A percentile compares a stretch with the other conserved stretches of the same genome.
Conservation (phyloP, 257 asterid genomes). For the Nicotiana undulata region DNA sequence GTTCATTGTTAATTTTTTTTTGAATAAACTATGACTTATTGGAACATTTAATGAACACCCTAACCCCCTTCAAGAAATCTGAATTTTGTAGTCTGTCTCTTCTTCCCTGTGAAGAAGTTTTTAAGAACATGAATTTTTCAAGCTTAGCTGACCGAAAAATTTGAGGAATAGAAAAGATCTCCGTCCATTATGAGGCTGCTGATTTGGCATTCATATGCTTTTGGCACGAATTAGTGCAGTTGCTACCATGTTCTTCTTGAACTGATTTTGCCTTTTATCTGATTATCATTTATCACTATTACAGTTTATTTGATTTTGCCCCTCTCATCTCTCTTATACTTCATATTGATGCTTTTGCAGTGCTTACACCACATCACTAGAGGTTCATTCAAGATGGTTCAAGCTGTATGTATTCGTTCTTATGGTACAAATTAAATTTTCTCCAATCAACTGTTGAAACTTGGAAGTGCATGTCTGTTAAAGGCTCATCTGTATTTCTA, state of each 20-base stretch:
- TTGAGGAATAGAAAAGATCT: neutral
- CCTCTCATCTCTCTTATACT: neutral
- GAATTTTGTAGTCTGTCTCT: neutral
- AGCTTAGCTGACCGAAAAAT: neutral
- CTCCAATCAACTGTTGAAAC: neutral
- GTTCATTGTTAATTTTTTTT: too few relatives aligned
- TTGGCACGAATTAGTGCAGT: neutral
- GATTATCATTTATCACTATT: neutral
- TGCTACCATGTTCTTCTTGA: neutral
- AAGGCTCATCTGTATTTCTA: neutral
- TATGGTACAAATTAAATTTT: constrained; percentile 17
- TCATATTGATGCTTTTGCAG: constrained; percentile 20
- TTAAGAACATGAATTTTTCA: neutral
- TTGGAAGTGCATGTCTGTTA: neutral
- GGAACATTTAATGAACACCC: neutral
- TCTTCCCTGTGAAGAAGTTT: neutral
- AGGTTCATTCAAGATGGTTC: constrained; percentile 22
- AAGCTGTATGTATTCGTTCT: constrained; percentile 19
- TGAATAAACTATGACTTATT: neutral
- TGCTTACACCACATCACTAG: constrained; percentile 39
- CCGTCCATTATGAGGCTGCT: neutral
- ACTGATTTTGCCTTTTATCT: neutral
- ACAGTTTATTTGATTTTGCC: neutral
- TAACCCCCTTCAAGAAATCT: neutral
- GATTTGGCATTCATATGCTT: neutral